phyloP scores from a whole-genome alignment of 805 yeast genomes.

The Wickerhamomyces mucosus region DNA sequence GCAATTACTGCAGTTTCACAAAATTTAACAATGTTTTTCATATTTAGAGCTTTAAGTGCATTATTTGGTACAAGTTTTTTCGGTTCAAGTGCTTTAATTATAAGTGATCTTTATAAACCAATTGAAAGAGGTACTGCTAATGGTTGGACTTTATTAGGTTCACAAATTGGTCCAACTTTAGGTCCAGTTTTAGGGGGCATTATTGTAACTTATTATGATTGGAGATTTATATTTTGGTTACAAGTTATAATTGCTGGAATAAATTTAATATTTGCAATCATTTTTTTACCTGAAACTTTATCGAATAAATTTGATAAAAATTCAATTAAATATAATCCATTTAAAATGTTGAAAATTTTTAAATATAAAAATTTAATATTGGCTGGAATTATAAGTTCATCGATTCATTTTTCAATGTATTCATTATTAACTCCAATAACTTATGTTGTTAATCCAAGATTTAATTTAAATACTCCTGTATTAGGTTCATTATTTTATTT shows the following conservation, averaged over 20 bases:
- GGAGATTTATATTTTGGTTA: conserved; percentile 47
- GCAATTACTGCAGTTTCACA: conserved; percentile 36
- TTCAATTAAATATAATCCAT: conserved; percentile 34
- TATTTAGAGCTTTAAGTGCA: conserved; percentile 41
- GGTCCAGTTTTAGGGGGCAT: conserved; percentile 47
- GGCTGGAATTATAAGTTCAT: conserved; percentile 32
- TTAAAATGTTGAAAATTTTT: conserved; percentile 33
- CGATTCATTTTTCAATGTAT: conserved; percentile 41
- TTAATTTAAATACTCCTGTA: conserved; percentile 36
- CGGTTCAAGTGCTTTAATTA: conserved; percentile 40
- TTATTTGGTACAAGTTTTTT: conserved; percentile 48
- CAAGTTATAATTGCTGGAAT: conserved; percentile 34
- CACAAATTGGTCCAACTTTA: conserved; percentile 44
- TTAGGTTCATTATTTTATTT: conserved; percentile 44
- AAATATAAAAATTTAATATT: conserved; percentile 33
- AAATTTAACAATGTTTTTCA: conserved; percentile 43
- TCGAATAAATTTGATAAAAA: conserved; percentile 7
- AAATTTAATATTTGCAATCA: conserved; percentile 24
- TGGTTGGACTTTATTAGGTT: conserved; percentile 38
- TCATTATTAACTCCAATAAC: conserved; percentile 44
- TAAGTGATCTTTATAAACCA: conserved; percentile 43
- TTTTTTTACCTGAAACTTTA: conserved; percentile 38
- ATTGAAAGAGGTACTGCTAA: conserved; percentile 41
- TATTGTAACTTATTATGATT: conserved; percentile 37
- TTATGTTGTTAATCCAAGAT: conserved; percentile 46